Base-by-base conservation (phyloP, 192 early-diverging fungal genomes). In the Nowakowskiella sp. region DNA sequence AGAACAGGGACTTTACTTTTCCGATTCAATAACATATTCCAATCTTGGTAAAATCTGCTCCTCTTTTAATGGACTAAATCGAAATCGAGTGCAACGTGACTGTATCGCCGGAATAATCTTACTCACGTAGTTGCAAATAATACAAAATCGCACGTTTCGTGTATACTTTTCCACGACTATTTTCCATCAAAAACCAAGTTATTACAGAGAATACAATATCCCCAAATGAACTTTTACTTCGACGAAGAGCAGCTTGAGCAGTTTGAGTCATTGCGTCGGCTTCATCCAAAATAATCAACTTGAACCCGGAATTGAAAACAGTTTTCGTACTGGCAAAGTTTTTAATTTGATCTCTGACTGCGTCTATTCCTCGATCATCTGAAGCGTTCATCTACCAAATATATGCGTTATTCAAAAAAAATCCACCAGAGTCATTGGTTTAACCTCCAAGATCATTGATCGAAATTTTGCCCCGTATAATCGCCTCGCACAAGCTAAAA, bases 141-240 rank as follows among this genome's bases (percentile, higher is more conserved):
- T 89, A 66, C 96, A 99, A 62, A 99, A 99, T 1, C 96, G 83
- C 5, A 97, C 92, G 57, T 97, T 99, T 31, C 80, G 78, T 13
- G 96, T 97, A 70, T 99, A 99, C 64, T 95, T 91, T 74, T 99
- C 96, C 62, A 99, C 89, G 9, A 99, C 93, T 88, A 55, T 42
- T 32, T 2, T 9, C 13, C 4, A 10, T 43, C n/a, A n/a, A 13
- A 22, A 28, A 21, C 27, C 44, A 42, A 13, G 47, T 22, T 13
- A 3, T 16, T 16, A 21, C 2, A n/a, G n/a, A n/a, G n/a, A n/a
- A n/a, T n/a, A n/a, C 4, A 25, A 19, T 52, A 44, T 6, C 5
- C 43, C 7, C 32, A 24, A 46, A 36, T 21, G 7, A 3, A 23
- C 9, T n/a, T 3, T 60, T 71, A 87, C 86, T 77, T 67, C 95